Evolutionary conservation across 495 filamentous ascomycete species (phyloP).

Genomic region (Lasiosphaeria hispida): DNA sequence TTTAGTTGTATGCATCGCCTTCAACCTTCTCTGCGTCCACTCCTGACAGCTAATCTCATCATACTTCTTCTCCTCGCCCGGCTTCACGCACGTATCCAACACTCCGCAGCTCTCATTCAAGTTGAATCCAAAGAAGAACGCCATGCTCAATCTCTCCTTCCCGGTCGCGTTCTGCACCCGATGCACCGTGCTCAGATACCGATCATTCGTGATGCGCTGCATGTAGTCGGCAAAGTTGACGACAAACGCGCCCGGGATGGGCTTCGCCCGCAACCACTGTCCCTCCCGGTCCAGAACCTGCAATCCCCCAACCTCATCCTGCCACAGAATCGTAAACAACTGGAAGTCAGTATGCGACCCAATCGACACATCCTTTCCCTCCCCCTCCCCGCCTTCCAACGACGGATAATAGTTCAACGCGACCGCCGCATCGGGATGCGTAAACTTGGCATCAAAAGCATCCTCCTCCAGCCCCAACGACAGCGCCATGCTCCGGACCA

Average conservation of each 20-base stretch:
- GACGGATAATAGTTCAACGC: slow-evolving; percentile 34
- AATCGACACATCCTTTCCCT: slow-evolving; percentile 31
- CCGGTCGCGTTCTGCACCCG: slow-evolving; percentile 52
- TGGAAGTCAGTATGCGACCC: slow-evolving; percentile 64
- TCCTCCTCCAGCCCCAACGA: slow-evolving; percentile 46
- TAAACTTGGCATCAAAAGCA: slow-evolving; percentile 49
- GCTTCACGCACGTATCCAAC: slow-evolving; percentile 51
- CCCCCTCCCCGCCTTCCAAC: slow-evolving; percentile 1
- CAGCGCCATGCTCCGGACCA: slow-evolving; percentile 49
- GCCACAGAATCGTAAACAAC: slow-evolving; percentile 58
- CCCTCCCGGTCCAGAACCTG: slow-evolving; percentile 53
- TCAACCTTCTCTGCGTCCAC: slow-evolving; percentile 30
- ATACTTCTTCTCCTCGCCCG: slow-evolving; percentile 51
- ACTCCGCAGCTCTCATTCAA: slow-evolving; percentile 49
- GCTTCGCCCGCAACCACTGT: slow-evolving; percentile 55
- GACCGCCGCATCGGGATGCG: slow-evolving; percentile 41
- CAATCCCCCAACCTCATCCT: slow-evolving; percentile 52
- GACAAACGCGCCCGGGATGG: slow-evolving; percentile 58
- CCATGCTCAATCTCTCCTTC: slow-evolving; percentile 53
- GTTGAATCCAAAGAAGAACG: slow-evolving; percentile 56
- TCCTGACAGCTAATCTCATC: slow-evolving; percentile 57
- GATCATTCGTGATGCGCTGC: slow-evolving; percentile 62
- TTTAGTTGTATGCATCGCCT: slow-evolving; percentile 25
- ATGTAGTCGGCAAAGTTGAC: slow-evolving; percentile 68
- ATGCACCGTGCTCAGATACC: slow-evolving; percentile 59